Base-by-base conservation (phyloP, 2,329 filamentous ascomycete species). In the Acarospora socialis region DNA sequence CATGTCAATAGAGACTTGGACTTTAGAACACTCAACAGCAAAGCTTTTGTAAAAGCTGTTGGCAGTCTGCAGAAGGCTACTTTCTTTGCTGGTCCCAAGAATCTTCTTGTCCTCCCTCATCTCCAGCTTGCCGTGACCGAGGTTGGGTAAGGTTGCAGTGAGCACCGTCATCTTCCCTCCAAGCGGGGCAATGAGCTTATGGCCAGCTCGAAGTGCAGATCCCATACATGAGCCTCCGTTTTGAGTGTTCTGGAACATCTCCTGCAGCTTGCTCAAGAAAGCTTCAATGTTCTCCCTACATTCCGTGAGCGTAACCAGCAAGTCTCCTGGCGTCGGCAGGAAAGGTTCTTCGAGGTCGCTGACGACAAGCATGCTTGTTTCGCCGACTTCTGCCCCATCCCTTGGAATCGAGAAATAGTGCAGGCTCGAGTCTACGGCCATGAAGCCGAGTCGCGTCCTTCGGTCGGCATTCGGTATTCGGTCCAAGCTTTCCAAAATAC, bases 21-120 rank as follows among this genome's bases (percentile, higher is more conserved):
- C 92, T 65, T 98, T 98, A 21, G 86, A 94, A 58, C 90, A 98
- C 54, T 98, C 90, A 3, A 98, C 90, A 0, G 90, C 90, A 49
- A 98, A 98, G 48, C 82, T 92, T 67, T 98, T 98, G 69, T 95
- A 98, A 59, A 95, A 98, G 50, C 81, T 84, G 61, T 84, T 94
- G 23, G 74, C 81, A 0, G 90, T 94, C 54, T 95, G 87, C 32
- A 98, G 63, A 19, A 98, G 68, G 39, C 70, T 66, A 43, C 73
- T 83, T 54, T 98, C 90, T 56, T 94, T 94, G 43, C 78, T 84
- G 1, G 90, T 98, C 21, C 90, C 90, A 15, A 98, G 65, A 10
- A 92, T 60, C 59, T 93, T 94, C 66, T 94, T 94, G 57, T 98
- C 86, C 57, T 95, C 87, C 48, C 90, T 72, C 73, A 92, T 81